These are phyloP conservation scores for Malus hybrid DNA, from an alignment of 331 rosid species.

Conservation along the genomic window DNA sequence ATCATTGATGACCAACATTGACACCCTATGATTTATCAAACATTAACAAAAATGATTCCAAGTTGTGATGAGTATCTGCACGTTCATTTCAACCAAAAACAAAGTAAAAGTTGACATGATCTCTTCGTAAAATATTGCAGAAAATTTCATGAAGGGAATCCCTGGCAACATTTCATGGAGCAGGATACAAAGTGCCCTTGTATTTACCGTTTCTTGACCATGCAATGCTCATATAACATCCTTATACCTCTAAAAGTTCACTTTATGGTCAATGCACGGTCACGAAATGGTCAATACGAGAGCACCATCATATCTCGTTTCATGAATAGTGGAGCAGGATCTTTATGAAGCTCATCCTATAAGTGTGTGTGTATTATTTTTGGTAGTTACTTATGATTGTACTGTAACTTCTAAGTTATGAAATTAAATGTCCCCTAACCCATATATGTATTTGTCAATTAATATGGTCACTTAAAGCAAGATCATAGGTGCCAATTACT, in stretches of 20 bases:
- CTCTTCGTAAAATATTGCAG: background rate
- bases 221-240: no score
- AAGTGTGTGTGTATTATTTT: no score
- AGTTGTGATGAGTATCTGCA: background rate
- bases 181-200: no score
- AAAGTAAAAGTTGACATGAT: background rate
- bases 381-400: no score
- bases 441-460: background rate
- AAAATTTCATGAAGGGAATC: background rate
- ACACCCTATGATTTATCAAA: background rate
- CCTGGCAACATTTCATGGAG: no score
- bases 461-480: slow-evolving; percentile 47
- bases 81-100: background rate
- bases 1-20: background rate
- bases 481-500: slow-evolving; percentile 74
- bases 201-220: no score
- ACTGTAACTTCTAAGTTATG: background rate
- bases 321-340: no score
- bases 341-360: no score
- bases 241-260: no score
- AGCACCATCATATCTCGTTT: no score
- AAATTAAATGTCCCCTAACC: background rate
- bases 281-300: no score
- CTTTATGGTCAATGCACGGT: no score
- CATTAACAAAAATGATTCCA: background rate